These are phyloP conservation scores for Talaromyces funiculosus DNA, from an alignment of 2,329 filamentous ascomycete species.

Conservation along the genomic window DNA sequence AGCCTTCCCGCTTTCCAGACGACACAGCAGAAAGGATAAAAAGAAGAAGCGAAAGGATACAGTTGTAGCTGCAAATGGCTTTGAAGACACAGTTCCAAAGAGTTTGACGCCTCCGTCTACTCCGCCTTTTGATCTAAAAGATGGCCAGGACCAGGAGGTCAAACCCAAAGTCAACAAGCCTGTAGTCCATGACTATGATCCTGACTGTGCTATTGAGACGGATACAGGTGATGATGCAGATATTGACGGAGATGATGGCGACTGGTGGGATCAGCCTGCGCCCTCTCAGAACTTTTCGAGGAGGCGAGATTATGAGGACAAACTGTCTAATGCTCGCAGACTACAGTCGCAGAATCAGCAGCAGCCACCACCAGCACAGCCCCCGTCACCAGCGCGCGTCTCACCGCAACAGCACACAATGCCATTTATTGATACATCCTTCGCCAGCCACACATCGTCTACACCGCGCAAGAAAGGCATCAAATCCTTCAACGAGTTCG, in stretches of 20 bases:
- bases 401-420: conserved; percentile 6
- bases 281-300: conserved; percentile 4
- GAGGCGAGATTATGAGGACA: conserved; percentile 1
- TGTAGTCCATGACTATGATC: background rate
- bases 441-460: conserved; percentile 30
- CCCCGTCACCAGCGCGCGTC: background rate
- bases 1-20: conserved; percentile 16
- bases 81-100: conserved; percentile 21
- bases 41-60: conserved; percentile 23
- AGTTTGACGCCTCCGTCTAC: conserved; percentile 36
- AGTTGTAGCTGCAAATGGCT: conserved; percentile 7
- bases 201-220: conserved; percentile 12
- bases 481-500: conserved; percentile 38
- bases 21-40: conserved; percentile 26
- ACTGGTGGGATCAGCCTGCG: conserved; percentile 13
- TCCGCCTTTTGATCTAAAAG: conserved; percentile 25
- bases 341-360: conserved; percentile 6
- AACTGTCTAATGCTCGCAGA: conserved; percentile 2
- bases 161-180: background rate
- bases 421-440: conserved; percentile 32
- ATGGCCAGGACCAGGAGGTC: conserved; percentile 14
- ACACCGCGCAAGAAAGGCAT: conserved; percentile 25
- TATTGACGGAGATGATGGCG: conserved; percentile 10
- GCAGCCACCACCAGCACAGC: conserved; percentile 3
- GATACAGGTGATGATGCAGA: conserved; percentile 12